Evolutionary conservation across 306 rosid genomes (phyloP), one percentile per base, ranked within the genome.

Genomic region (Prunus campanulata): DNA sequence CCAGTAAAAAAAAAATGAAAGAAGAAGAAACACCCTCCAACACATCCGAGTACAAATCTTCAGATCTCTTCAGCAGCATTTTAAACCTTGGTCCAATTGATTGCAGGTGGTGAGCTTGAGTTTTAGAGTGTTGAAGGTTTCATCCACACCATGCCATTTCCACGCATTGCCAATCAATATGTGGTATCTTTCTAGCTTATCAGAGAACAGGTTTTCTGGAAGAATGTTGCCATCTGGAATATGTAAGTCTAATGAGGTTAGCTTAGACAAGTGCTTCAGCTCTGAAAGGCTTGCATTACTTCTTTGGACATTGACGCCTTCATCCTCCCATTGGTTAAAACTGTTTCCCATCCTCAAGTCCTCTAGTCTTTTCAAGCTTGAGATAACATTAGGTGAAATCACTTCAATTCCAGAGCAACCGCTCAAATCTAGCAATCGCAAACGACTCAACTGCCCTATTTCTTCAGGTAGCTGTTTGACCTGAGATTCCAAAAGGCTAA

Each of bases 11-110:
- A 30, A 3, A 30, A 4, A 30, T 3, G 5, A 3, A 30, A 30
- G 35, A 30, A 30, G 35, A 30, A 30, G 35, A 30, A 30, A 54
- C 82, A 66, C 82, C 84, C 70, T 64, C 76, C 32, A 85, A 29
- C 65, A 75, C 87, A 67, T 86, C 55, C 49, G 73, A 65, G 19
- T 10, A 18, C 22, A 79, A 14, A 11, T 9, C 8, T 72, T 74
- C 75, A 29, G 71, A 12, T 18, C 25, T 78, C 57, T 71, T 49
- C 49, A 62, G 44, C 54, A 78, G 2, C 27, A 57, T 10, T 57
- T 20, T 11, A 57, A 22, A 22, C 63, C 63, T 57, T 24, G 29
- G 6, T 57, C 29, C 63, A 22, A 57, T 18, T 57, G 12, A 22
- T 22, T 57, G 63, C 63, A 0, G 15, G 63, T 22, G 10, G 15